Base-by-base conservation (phyloP, 768 basidiomycete genomes). In the Hericium alpestre region DNA sequence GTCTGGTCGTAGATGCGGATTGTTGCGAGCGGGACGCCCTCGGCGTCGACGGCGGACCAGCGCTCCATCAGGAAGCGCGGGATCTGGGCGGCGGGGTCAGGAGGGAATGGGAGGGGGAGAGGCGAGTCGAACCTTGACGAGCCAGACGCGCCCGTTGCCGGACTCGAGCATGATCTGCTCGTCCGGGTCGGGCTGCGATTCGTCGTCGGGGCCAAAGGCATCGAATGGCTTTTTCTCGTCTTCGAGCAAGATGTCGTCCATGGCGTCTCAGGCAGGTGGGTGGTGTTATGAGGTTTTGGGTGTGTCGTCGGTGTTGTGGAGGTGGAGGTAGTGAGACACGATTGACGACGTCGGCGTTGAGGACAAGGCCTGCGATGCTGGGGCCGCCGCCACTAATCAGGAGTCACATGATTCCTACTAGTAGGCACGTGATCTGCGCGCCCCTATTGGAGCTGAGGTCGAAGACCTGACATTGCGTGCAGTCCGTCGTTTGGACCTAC, bases 11-110 rank as follows among this genome's bases (percentile, higher is more conserved):
- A 95, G 12, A 96, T 83, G 0, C 93, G 83, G 54, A 97, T 79
- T 8, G 85, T 87, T 7, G 91, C 94, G 1, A 96, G 79, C 59
- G 91, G 86, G 3, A 88, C 72, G 59, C 86, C 87, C 57, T 90
- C 88, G 4, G 78, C 77, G 59, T 83, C 75, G 43, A 91, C 79
- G 32, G 81, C 72, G n/a, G 82, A 73, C 93, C 93, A 97, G 38
- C 86, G 79, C 61, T 91, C 86, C 76, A 93, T 81, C 54, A 96
- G 74, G 67, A 87, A 87, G 66, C 86, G 86, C 0, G 93, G 93
- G 47, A 95, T 83, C 90, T 92, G 71, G 16, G 40, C 2, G 51
- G 18, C n/a, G 56, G 43, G n/a, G 22, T 41, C 11, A 43, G n/a
- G 51, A 40, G 48, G 0, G 4, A 11, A 8, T 38, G 18, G 27